Percentiles rank a stretch among this genome's conserved stretches.
phyloP scores from a whole-genome alignment of 805 yeast genomes.

The Suhomyces xylopsoci region DNA sequence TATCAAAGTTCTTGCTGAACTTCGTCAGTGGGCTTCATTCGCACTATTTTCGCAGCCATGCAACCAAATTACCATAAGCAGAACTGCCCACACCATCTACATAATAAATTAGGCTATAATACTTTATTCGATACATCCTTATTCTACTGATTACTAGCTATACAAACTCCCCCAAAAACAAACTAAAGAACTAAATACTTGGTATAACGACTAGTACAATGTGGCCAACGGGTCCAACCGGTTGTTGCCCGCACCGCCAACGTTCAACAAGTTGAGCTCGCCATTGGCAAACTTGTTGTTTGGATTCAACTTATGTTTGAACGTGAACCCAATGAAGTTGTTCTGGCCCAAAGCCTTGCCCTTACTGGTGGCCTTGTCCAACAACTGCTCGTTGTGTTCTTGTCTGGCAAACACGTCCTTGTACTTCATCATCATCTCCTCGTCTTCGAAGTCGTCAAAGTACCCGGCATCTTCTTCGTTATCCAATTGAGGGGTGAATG shows the following conservation, averaged over 20 bases:
- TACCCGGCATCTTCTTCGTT: conserved; percentile 98
- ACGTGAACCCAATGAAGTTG: conserved; percentile 92
- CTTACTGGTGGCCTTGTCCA: conserved; percentile 51
- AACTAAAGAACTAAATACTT: not conserved
- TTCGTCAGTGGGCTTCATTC: too few relatives aligned
- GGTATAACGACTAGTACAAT: conserved; percentile 24
- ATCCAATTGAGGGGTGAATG: conserved; percentile 94
- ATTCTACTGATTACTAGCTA: not conserved
- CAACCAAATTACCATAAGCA: not conserved
- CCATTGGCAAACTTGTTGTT: conserved; percentile 44
- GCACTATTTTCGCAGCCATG: not conserved
- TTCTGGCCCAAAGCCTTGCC: conserved; percentile 46
- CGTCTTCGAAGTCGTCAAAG: conserved; percentile 95
- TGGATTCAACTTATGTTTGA: conserved; percentile 74
- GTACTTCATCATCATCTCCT: conserved; percentile 95
- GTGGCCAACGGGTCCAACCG: conserved; percentile 44
- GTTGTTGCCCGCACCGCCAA: conserved; percentile 18
- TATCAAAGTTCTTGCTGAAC: too few relatives aligned
- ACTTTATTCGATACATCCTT: not conserved
- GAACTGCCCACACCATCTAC: too few relatives aligned
- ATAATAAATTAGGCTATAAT: too few relatives aligned
- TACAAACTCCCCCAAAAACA: not conserved
- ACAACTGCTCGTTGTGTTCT: conserved; percentile 75
- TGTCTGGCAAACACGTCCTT: conserved; percentile 95
- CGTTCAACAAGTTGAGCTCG: conserved; percentile 35